These are phyloP conservation scores for Neocucurbitaria cava DNA, from an alignment of 2,329 filamentous ascomycete genomes.

Conservation along the genomic window DNA sequence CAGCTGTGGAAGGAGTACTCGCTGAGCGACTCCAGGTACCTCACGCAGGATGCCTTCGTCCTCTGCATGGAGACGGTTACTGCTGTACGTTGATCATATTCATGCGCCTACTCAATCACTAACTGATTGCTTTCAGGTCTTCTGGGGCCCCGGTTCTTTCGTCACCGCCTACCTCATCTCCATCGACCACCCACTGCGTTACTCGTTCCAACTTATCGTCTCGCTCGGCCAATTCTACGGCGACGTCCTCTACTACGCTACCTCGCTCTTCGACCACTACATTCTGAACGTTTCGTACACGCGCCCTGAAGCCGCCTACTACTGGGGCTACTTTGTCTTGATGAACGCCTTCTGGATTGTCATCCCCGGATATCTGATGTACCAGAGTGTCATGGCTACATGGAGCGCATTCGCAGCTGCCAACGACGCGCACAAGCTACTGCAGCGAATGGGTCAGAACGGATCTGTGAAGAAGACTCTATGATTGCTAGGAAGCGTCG, in stretches of 20 bases:
- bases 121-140: conserved; percentile 51
- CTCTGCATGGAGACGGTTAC: conserved; percentile 88
- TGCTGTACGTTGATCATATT: conserved; percentile 60
- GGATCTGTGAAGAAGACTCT: conserved; percentile 41
- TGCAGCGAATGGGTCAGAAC: conserved; percentile 35
- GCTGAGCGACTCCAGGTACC: conserved; percentile 84
- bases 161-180: conserved; percentile 63
- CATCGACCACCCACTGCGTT: conserved; percentile 61
- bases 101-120: conserved; percentile 3
- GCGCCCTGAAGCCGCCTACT: conserved; percentile 68
- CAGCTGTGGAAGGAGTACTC: conserved; percentile 95
- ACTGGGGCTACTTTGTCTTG: conserved; percentile 70
- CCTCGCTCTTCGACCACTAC: conserved; percentile 67
- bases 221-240: conserved; percentile 70
- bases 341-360: conserved; percentile 74
- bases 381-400: conserved; percentile 41
- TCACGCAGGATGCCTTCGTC: conserved; percentile 79
- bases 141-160: conserved; percentile 69
- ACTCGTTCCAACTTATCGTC: conserved; percentile 66
- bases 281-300: conserved; percentile 62
- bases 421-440: conserved; percentile 42
- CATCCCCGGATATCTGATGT: conserved; percentile 56
- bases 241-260: conserved; percentile 69
- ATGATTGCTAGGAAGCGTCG: conserved; percentile 2
- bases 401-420: conserved; percentile 45